Percentiles rank a stretch among this genome's conserved stretches.
phyloP scores from a whole-genome alignment of 2,329 filamentous ascomycete genomes.

The Aureobasidium leucospermi region DNA sequence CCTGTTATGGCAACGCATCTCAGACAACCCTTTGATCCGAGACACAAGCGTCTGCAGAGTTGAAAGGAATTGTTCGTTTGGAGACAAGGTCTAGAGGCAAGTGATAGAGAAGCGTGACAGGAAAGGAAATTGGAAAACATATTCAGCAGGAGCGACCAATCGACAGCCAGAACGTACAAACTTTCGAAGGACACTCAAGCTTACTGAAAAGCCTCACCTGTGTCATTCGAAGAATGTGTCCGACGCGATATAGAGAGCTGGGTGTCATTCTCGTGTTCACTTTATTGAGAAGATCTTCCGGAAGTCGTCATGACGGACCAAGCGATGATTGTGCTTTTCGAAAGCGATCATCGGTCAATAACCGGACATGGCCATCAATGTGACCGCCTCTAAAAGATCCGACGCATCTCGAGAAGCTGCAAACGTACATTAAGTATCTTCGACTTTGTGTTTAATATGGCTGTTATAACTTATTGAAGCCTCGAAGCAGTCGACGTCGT shows the following conservation, averaged over 20 bases:
- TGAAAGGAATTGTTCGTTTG: background rate
- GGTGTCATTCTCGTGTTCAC: background rate
- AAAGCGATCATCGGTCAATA: background rate
- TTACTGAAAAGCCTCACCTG: too few relatives aligned
- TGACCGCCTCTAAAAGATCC: background rate
- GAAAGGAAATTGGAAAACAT: background rate
- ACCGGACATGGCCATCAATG: background rate
- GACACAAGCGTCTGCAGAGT: background rate
- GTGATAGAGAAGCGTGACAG: background rate
- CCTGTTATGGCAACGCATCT: background rate
- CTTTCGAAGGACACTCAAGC: too few relatives aligned
- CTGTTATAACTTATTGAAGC: background rate
- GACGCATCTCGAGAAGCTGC: background rate
- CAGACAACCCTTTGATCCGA: background rate
- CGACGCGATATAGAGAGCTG: too few relatives aligned
- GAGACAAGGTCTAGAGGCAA: background rate
- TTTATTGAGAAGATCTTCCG: background rate
- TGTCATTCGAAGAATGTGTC: too few relatives aligned
- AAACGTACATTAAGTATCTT: background rate
- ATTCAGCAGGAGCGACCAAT: too few relatives aligned
- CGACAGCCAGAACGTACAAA: too few relatives aligned
- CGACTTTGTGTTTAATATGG: too few relatives aligned
- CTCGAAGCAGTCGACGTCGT: background rate
- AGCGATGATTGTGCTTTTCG: too few relatives aligned
- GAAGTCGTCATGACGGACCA: too few relatives aligned